phyloP scores from a whole-genome alignment of 1,284 basidiomycete genomes.

The Cerioporus squamosus region DNA sequence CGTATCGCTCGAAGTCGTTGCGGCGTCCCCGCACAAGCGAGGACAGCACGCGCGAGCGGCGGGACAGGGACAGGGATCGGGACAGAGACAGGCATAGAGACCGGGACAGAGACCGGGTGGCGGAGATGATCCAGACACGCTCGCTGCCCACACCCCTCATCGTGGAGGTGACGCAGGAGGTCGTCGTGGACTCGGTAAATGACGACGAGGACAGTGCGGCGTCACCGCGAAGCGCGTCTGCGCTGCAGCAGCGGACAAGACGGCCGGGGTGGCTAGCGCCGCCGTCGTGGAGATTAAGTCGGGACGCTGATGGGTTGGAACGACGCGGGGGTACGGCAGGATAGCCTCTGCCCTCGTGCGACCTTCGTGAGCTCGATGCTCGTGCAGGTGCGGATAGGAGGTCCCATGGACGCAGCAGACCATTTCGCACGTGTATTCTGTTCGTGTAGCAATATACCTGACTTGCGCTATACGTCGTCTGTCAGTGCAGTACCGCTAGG shows the following conservation, averaged over 20 bases:
- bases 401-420: background rate
- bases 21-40: constrained; percentile 5
- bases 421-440: background rate
- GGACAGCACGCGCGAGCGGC: background rate
- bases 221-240: background rate
- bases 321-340: background rate
- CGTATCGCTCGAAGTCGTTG: background rate
- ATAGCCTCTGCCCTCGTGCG: background rate
- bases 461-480: no score
- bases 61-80: background rate
- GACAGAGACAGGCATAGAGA: background rate
- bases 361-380: background rate
- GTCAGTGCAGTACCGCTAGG: no score
- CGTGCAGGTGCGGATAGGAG: background rate
- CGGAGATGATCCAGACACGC: constrained; percentile 19
- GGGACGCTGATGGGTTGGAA: background rate
- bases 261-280: constrained; percentile 22
- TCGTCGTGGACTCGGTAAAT: constrained; percentile 6
- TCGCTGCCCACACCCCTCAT: constrained; percentile 20
- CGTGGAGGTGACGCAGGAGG: constrained; percentile 24
- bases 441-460: background rate
- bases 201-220: background rate
- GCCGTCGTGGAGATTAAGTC: constrained; percentile 22
- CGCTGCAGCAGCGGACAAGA: background rate
- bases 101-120: background rate